Base-by-base conservation (phyloP, 345 rosid species). In the Dimocarpus longan region DNA sequence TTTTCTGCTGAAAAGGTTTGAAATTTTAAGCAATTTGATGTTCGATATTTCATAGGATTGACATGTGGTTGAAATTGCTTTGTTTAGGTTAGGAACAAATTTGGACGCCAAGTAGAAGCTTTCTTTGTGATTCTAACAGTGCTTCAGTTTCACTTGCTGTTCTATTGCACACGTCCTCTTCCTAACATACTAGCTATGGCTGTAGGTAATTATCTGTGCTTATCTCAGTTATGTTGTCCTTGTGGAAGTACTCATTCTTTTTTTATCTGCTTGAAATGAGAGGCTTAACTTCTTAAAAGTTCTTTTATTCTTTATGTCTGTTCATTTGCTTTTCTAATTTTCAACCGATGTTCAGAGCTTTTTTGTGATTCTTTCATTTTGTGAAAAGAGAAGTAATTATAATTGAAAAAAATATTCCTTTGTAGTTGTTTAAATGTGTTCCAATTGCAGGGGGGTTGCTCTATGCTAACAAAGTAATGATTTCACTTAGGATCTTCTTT, bases 91-190 rank as follows among this genome's bases (percentile, higher is more conserved):
- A 88, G 90, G 80, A 65, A 79, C 57, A 90, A 89, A 81, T 96
- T 96, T 85, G 99, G 99, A 43, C 86, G 18, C 82, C 98, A 91
- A 90, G 98, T 93, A 82, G 99, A 93, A 83, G 92, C 92, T 78
- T 94, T 96, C 91, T 94, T 94, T 88, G 93, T 91, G 44, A 78
- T 93, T 80, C 84, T 96, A 81, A 91, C 93, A 78, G 91, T 83
- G 12, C 73, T 93, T 75, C 99, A 96, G 88, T 94, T 96, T 88
- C 99, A 96, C 87, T 78, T 94, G 82, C 89, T 96, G 78, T 96
- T 94, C 89, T 96, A 94, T 85, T 94, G 91, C 89, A 89, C 97
- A 69, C 98, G 97, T 78, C 86, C 94, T 78, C 98, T 94, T 78
- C 99, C 99, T 62, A 96, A 96, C 82, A 83, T 91, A 50, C 88